phyloP scores from a whole-genome alignment of 2,329 filamentous ascomycete species.

The Septoria petroselini region DNA sequence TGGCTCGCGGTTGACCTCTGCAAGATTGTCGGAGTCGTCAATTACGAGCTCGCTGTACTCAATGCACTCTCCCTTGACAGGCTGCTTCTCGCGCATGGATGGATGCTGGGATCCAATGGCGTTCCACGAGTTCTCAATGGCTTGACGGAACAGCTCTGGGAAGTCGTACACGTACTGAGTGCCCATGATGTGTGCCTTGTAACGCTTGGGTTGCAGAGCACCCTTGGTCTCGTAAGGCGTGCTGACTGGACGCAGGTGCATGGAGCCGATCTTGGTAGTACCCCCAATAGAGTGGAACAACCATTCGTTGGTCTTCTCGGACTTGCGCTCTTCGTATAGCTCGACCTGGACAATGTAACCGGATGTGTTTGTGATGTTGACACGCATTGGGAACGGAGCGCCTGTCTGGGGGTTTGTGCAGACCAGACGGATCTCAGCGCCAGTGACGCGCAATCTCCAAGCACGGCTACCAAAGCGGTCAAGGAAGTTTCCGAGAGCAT shows the following conservation, averaged over 20 bases:
- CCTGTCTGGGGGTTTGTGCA: slow-evolving; percentile 87
- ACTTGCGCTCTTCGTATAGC: slow-evolving; percentile 96
- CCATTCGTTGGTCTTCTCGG: slow-evolving; percentile 91
- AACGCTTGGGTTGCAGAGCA: slow-evolving; percentile 96
- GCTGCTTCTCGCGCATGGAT: slow-evolving; percentile 73
- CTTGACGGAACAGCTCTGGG: slow-evolving; percentile 97
- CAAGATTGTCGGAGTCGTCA: slow-evolving; percentile 86
- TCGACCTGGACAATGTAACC: slow-evolving; percentile 97
- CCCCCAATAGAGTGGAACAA: slow-evolving; percentile 97
- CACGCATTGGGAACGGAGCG: slow-evolving; percentile 83
- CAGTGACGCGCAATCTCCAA: slow-evolving; percentile 94
- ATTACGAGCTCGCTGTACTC: slow-evolving; percentile 92
- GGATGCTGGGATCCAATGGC: slow-evolving; percentile 72
- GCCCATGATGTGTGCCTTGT: slow-evolving; percentile 98
- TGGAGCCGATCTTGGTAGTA: slow-evolving; percentile 88
- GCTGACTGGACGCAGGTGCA: slow-evolving; percentile 87
- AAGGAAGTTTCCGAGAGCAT: slow-evolving; percentile 89
- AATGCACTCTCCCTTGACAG: slow-evolving; percentile 83
- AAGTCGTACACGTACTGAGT: slow-evolving; percentile 99
- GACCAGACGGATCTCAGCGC: slow-evolving; percentile 96
- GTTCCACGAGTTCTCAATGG: slow-evolving; percentile 91
- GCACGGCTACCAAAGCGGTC: slow-evolving; percentile 92
- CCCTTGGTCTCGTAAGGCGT: slow-evolving; percentile 98
- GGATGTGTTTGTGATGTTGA: slow-evolving; percentile 96
- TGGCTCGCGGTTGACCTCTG: slow-evolving; percentile 90